Conservation (phyloP, 2,329 filamentous ascomycete genomes). For the Aaosphaeria pasadenensis region DNA sequence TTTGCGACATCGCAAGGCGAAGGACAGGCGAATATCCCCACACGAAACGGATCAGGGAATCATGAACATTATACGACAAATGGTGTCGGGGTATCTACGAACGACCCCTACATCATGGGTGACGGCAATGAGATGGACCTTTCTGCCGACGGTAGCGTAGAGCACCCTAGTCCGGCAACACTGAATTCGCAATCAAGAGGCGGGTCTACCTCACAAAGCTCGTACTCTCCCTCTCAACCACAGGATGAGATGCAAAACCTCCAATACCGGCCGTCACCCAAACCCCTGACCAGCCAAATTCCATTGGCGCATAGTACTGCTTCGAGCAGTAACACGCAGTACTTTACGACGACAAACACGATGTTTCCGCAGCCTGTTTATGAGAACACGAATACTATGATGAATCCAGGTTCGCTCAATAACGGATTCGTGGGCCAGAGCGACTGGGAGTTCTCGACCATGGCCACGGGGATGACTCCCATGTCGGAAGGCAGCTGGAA, state of each 20-base stretch:
- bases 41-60: constrained; percentile 6
- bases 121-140: constrained; percentile 36
- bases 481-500: constrained; percentile 35
- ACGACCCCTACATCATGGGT: constrained; percentile 10
- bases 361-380: constrained; percentile 9
- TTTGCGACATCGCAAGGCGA: constrained; percentile 6
- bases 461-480: constrained; percentile 27
- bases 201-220: constrained; percentile 32
- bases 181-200: constrained; percentile 24
- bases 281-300: constrained; percentile 11
- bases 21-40: constrained; percentile 7
- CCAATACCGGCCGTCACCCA: constrained; percentile 29
- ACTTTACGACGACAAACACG: constrained; percentile 12
- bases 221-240: constrained; percentile 31
- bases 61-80: constrained; percentile 4
- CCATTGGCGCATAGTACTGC: constrained; percentile 2
- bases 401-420: constrained; percentile 12
- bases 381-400: constrained; percentile 1
- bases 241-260: constrained; percentile 10
- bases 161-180: constrained; percentile 33
- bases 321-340: constrained; percentile 7
- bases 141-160: constrained; percentile 23
- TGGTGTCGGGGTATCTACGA: not conserved
- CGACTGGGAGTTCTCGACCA: constrained; percentile 31
- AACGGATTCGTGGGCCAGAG: constrained; percentile 20